Conservation (phyloP, 345 rosid species). For the Acer yangbiense region DNA sequence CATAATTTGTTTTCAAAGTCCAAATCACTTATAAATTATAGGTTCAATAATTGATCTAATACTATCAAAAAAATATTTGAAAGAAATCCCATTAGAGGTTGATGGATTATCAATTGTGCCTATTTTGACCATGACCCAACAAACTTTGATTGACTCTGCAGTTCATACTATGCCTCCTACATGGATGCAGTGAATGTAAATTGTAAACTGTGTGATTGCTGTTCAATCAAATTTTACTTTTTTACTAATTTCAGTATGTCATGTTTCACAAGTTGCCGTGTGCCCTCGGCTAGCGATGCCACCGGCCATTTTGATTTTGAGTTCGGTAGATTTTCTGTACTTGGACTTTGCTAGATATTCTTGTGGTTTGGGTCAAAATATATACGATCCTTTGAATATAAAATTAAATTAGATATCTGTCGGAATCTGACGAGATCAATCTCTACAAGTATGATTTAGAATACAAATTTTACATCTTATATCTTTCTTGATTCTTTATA, state of each 20-base stretch:
- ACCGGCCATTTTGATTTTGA: constrained; percentile 4
- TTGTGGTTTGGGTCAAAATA: no score
- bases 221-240: not conserved
- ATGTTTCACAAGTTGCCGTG: not conserved
- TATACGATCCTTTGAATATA: not conserved
- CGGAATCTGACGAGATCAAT: no score
- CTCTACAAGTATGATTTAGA: no score
- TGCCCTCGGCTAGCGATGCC: not conserved
- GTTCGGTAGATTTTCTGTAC: not conserved
- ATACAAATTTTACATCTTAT: no score
- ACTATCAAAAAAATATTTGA: not conserved
- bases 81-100: not conserved
- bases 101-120: not conserved
- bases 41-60: not conserved
- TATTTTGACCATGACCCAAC: constrained; percentile 19
- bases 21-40: not conserved
- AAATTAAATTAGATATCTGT: no score
- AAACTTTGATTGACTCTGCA: constrained; percentile 10
- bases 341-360: not conserved
- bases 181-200: not conserved
- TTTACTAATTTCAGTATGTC: not conserved
- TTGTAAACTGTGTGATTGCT: not conserved
- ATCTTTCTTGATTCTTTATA: no score
- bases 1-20: not conserved
- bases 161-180: not conserved